These are phyloP conservation scores for Capsella rubella DNA, from an alignment of 441 rosid genomes.

Conservation along the genomic window DNA sequence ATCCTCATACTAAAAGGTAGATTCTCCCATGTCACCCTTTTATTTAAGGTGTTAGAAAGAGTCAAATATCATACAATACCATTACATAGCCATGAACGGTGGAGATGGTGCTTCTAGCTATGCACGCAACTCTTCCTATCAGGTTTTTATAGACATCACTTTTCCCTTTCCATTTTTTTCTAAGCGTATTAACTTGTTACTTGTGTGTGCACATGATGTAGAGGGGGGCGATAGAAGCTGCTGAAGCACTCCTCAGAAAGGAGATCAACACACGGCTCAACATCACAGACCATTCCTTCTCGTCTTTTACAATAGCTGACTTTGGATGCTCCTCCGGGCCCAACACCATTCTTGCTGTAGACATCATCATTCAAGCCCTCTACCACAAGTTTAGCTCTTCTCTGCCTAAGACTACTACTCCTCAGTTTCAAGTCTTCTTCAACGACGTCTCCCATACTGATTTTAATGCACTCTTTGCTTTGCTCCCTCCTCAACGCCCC, in stretches of 20 bases:
- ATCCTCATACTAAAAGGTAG: too few relatives aligned
- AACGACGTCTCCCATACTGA: constrained; percentile 49
- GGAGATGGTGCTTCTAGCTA: constrained; percentile 60
- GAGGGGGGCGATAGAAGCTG: constrained; percentile 47
- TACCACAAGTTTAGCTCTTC: constrained; percentile 32
- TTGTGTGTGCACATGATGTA: constrained; percentile 15
- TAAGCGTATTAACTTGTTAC: constrained; percentile 1
- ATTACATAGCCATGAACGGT: constrained; percentile 44
- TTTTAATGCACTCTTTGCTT: constrained; percentile 56
- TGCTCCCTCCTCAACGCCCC: constrained; percentile 42
- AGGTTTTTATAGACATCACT: constrained; percentile 42
- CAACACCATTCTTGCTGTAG: constrained; percentile 49
- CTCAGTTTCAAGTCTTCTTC: constrained; percentile 53
- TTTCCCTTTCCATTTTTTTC: background rate
- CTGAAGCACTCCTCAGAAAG: constrained; percentile 41
- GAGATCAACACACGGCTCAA: constrained; percentile 40
- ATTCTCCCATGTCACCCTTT: background rate
- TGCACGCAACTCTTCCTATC: constrained; percentile 53
- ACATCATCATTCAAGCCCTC: constrained; percentile 46
- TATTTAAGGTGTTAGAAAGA: background rate
- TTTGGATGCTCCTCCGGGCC: constrained; percentile 61
- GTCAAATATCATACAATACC: background rate
- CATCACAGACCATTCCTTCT: constrained; percentile 31
- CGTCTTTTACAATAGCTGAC: constrained; percentile 47
- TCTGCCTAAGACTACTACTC: constrained; percentile 20